Base-by-base conservation (phyloP, 2,329 filamentous ascomycete genomes). In the Aspergillus felis region DNA sequence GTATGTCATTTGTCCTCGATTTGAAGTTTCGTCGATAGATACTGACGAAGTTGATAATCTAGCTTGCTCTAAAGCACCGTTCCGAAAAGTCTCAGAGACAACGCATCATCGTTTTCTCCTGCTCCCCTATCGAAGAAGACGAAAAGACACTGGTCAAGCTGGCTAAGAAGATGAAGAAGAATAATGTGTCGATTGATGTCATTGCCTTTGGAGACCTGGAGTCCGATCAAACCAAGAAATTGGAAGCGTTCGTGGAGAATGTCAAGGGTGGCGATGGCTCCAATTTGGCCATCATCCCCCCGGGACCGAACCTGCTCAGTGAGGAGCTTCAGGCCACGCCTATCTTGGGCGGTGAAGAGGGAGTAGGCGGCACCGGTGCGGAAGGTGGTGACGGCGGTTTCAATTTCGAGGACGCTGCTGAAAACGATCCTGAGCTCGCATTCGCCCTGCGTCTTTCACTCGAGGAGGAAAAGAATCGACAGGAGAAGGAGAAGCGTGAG, bases 111-210 rank as follows among this genome's bases (percentile, higher is more conserved):
- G 92, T 95, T 60, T 97, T 99, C 76, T 89, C 92, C 62, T 99
- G 94, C 83, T 96, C 92, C 46, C 90, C 92, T 28, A 88, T 97
- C 70, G 84, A 87, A 61, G 94, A 99, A 71, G 88, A 91, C 63
- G 90, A 97, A 76, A 94, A 94, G 79, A 86, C 89, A 54, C 85
- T 99, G 52, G 84, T 92, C 61, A 90, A 91, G 71, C 84, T 99
- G 29, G 92, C 94, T 48, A 96, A 94, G 81, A 95, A 94, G 80
- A 95, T 97, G 92, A 97, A 97, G 86, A 99, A 99, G 84, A 89
- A 88, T 76, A 93, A 90, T 71, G 90, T 96, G 59, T 90, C 88
- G 60, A 90, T 99, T 71, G 94, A 99, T 76, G 93, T 99, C 70
- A 85, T 99, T 60, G 86, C 93, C 50, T 99, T 99, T 69, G 94